A percentile compares a stretch with the other conserved stretches of the same genome.
phyloP scores from a whole-genome alignment of 345 rosid species.

The Brassica napus region DNA sequence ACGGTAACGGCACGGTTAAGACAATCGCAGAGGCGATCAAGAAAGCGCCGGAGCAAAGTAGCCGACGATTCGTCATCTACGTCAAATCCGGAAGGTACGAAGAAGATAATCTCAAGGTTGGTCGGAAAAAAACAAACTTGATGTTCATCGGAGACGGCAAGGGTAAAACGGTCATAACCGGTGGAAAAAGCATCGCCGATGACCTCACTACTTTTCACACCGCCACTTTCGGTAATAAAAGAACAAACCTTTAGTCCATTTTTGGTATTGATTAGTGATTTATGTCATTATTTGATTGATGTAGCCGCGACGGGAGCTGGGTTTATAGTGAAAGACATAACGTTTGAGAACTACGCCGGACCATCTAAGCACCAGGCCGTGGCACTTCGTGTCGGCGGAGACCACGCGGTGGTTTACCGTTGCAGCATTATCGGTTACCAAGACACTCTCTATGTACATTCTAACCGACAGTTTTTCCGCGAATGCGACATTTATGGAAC shows the following conservation, averaged over 20 bases:
- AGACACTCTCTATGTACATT: constrained; percentile 94
- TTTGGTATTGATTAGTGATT: background rate
- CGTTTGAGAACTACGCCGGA: constrained; percentile 93
- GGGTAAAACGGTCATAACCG: constrained; percentile 77
- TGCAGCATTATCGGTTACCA: constrained; percentile 86
- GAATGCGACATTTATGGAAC: constrained; percentile 92
- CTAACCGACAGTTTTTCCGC: constrained; percentile 89
- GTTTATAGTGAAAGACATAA: constrained; percentile 85
- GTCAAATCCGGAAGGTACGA: constrained; percentile 95
- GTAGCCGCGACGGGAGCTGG: constrained; percentile 95
- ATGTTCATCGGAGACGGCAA: constrained; percentile 94
- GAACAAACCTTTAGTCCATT: background rate
- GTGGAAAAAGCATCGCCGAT: constrained; percentile 60
- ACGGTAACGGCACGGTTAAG: constrained; percentile 76
- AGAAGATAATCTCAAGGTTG: constrained; percentile 73
- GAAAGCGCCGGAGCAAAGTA: constrained; percentile 72
- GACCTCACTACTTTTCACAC: constrained; percentile 87
- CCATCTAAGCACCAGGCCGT: constrained; percentile 94
- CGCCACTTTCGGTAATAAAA: constrained; percentile 73
- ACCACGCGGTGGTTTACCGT: constrained; percentile 85
- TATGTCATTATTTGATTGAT: background rate
- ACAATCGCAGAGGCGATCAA: constrained; percentile 91
- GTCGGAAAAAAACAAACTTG: constrained; percentile 78
- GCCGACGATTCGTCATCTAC: constrained; percentile 69
- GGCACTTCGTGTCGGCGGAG: constrained; percentile 91